phyloP scores from a whole-genome alignment of 257 asterid species.

The Penstemon davidsonii region DNA sequence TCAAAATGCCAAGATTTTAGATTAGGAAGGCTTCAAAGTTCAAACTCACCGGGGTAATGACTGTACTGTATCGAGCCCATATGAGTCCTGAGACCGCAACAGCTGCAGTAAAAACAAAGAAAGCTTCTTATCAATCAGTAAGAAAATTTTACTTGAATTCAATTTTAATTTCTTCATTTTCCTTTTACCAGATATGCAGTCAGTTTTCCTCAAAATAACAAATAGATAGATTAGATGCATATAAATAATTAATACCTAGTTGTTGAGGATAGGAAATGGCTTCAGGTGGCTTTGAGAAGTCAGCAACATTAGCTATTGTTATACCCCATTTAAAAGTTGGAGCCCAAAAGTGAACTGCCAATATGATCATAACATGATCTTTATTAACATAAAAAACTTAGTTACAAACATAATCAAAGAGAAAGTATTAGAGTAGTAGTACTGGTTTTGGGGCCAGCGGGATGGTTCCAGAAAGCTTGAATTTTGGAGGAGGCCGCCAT shows the following conservation, averaged over 20 bases:
- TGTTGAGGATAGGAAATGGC: constrained; percentile 34
- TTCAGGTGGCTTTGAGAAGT: constrained; percentile 37
- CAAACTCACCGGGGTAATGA: constrained; percentile 29
- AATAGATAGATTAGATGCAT: not conserved
- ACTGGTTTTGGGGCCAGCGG: constrained; percentile 34
- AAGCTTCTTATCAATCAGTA: no score
- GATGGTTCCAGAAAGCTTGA: constrained; percentile 26
- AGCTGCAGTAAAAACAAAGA: constrained; percentile 18
- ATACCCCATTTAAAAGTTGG: constrained; percentile 40
- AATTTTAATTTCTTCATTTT: not conserved
- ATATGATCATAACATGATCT: not conserved
- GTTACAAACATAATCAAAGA: not conserved
- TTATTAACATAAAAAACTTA: not conserved
- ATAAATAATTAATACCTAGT: not conserved
- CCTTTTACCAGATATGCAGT: not conserved
- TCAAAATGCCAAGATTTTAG: not conserved
- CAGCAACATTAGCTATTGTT: constrained; percentile 32
- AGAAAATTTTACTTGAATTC: no score
- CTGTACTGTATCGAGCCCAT: constrained; percentile 36
- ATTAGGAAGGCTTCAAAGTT: not conserved
- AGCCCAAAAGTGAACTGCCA: constrained; percentile 37
- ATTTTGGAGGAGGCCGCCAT: constrained; percentile 32
- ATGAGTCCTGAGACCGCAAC: constrained; percentile 34
- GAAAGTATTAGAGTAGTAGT: not conserved
- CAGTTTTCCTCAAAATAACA: no score